Evolutionary conservation across 176 grass and related monocot species (phyloP).

Genomic region (Triticum monococcum): DNA sequence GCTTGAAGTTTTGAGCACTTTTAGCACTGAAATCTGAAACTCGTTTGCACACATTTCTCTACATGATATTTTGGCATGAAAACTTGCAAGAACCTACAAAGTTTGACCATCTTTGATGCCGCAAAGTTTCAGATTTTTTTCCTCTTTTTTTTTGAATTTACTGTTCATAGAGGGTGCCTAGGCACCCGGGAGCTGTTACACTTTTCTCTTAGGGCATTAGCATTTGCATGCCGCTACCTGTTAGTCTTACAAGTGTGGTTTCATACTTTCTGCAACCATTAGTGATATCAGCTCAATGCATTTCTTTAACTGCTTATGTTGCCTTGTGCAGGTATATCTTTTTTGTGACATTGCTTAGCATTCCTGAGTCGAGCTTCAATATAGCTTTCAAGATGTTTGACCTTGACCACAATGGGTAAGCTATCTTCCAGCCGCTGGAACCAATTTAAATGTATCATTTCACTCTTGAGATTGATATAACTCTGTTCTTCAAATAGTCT

Average conservation of each 20-base stretch:
- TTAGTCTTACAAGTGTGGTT: neutral
- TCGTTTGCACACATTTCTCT: too few relatives aligned
- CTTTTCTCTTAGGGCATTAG: neutral
- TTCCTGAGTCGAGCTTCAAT: conserved; percentile 91
- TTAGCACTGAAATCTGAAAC: too few relatives aligned
- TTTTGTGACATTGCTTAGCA: conserved; percentile 95
- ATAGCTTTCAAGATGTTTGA: conserved; percentile 99
- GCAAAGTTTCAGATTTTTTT: too few relatives aligned
- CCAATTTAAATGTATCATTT: neutral
- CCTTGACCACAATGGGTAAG: conserved; percentile 81
- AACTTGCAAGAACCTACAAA: too few relatives aligned
- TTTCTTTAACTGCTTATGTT: conserved; percentile 28
- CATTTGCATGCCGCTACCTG: neutral
- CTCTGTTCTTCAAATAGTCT: neutral
- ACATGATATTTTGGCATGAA: too few relatives aligned
- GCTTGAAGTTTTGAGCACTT: too few relatives aligned
- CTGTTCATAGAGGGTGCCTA: too few relatives aligned
- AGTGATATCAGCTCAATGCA: neutral
- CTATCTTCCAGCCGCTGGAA: neutral
- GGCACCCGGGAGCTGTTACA: too few relatives aligned
- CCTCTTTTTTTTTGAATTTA: too few relatives aligned
- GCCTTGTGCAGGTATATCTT: conserved; percentile 80
- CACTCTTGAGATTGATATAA: conserved; percentile 2
- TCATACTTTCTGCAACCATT: neutral
- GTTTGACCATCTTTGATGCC: too few relatives aligned